These are phyloP conservation scores for Tympanopsis confertula DNA, from an alignment of 2,329 filamentous ascomycete species.

Conservation along the genomic window DNA sequence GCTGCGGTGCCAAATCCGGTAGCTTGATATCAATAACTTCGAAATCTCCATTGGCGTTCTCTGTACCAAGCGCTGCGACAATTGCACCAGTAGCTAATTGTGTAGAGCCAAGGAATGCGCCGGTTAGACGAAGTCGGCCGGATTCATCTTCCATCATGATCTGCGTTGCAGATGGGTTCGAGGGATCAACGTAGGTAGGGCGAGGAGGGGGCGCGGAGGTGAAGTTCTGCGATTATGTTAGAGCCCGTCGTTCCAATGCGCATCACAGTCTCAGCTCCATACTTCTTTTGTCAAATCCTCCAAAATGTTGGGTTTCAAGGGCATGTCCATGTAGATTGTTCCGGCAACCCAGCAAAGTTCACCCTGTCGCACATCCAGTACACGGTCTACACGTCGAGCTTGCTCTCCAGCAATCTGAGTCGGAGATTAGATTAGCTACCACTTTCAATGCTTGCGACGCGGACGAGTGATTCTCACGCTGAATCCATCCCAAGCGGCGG, in stretches of 20 bases:
- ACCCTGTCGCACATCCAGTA: slow-evolving; percentile 89
- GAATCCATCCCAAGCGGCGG: slow-evolving; percentile 59
- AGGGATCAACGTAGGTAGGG: slow-evolving; percentile 62
- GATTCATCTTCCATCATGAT: slow-evolving; percentile 94
- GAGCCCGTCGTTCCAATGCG: too few species aligned
- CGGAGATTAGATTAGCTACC: too few species aligned
- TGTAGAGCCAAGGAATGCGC: slow-evolving; percentile 52
- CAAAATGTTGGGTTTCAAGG: slow-evolving; percentile 86
- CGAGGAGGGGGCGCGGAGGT: slow-evolving; percentile 72
- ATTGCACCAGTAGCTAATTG: slow-evolving; percentile 86
- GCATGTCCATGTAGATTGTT: slow-evolving; percentile 95
- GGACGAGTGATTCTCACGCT: neutral
- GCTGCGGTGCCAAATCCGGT: slow-evolving; percentile 74
- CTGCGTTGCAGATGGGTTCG: slow-evolving; percentile 42
- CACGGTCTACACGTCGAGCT: slow-evolving; percentile 69
- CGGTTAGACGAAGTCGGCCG: slow-evolving; percentile 70
- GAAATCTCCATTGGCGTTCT: slow-evolving; percentile 84
- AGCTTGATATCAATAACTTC: slow-evolving; percentile 84
- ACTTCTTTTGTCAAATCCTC: slow-evolving; percentile 92
- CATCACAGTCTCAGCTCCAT: too few species aligned
- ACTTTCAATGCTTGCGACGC: too few species aligned
- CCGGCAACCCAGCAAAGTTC: slow-evolving; percentile 91
- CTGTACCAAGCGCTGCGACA: slow-evolving; percentile 85
- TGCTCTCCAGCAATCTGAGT: slow-evolving; percentile 68
- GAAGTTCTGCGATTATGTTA: slow-evolving; percentile 44